Evolutionary conservation across 208 protist species (phyloP).

Genomic region (Sergeia podlipaevii): DNA sequence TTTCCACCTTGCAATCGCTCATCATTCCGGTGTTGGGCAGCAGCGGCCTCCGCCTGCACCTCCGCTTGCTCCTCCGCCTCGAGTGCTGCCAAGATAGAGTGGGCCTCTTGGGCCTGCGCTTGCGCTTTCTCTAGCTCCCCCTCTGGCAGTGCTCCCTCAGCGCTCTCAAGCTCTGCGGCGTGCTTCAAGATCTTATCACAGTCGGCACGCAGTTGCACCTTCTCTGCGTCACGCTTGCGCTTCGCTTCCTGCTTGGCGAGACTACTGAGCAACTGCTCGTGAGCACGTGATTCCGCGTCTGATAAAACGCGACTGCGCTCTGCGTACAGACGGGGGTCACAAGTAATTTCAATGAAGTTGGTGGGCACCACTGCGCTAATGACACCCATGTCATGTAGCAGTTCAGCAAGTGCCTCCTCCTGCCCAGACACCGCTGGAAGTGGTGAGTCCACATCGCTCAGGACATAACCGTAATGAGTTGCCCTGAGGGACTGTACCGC

Average conservation of each 20-base stretch:
- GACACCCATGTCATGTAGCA: constrained; percentile 37
- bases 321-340: neutral
- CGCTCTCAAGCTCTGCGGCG: constrained; percentile 23
- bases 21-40: no score
- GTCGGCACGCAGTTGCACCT: constrained; percentile 22
- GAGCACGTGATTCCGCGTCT: neutral
- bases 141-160: constrained; percentile 15
- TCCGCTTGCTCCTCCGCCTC: constrained; percentile 5
- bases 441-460: constrained; percentile 74
- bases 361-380: constrained; percentile 32
- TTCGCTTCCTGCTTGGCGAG: constrained; percentile 10
- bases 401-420: constrained; percentile 9
- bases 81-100: constrained; percentile 32
- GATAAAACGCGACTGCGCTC: constrained; percentile 8
- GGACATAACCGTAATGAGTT: constrained; percentile 73
- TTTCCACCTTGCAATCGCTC: constrained; percentile 1
- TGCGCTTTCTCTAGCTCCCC: constrained; percentile 35
- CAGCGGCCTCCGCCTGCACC: constrained; percentile 15
- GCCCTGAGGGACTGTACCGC: constrained; percentile 24
- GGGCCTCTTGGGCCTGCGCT: constrained; percentile 25
- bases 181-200: constrained; percentile 25
- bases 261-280: no score
- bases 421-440: constrained; percentile 11
- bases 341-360: constrained; percentile 51
- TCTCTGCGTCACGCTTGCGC: constrained; percentile 16